Percentiles rank a stretch among this genome's conserved stretches.
These are phyloP conservation scores for Nicotiana sylvestris DNA, from an alignment of 257 asterid species.

Conservation along the genomic window DNA sequence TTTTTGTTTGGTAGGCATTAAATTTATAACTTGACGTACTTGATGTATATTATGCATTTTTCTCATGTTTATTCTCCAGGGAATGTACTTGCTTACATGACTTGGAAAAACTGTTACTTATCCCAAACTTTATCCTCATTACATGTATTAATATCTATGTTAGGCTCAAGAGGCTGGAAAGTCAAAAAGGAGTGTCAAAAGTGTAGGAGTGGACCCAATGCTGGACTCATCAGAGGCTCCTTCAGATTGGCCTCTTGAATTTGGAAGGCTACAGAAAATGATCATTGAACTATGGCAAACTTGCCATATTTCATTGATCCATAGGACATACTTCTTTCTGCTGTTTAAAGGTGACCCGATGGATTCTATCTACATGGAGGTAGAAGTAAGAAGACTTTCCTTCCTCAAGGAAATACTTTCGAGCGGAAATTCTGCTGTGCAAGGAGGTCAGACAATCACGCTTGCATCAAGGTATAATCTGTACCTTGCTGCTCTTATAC, in stretches of 20 bases:
- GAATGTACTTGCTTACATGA: background rate
- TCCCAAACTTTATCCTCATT: background rate
- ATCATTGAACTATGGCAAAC: conserved; percentile 44
- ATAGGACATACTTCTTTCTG: conserved; percentile 50
- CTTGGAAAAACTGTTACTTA: background rate
- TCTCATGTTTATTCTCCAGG: background rate
- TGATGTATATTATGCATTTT: background rate
- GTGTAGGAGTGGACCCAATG: conserved; percentile 34
- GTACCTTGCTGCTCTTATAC: background rate
- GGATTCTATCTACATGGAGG: conserved; percentile 55
- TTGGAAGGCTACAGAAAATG: conserved; percentile 31
- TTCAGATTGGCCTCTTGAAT: conserved; percentile 39
- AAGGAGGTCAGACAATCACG: conserved; percentile 37
- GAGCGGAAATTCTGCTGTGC: conserved; percentile 31
- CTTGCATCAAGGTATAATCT: conserved; percentile 34
- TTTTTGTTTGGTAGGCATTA: background rate
- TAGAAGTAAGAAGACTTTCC: conserved; percentile 44
- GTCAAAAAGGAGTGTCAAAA: conserved; percentile 25
- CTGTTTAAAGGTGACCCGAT: conserved; percentile 44
- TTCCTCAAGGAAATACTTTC: conserved; percentile 39
- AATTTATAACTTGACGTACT: background rate
- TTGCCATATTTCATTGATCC: conserved; percentile 46
- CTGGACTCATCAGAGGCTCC: conserved; percentile 27
- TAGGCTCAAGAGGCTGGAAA: conserved; percentile 26
- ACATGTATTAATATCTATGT: background rate